Conservation (phyloP, 768 basidiomycete genomes). For the Cyclocybe cylindracea region DNA sequence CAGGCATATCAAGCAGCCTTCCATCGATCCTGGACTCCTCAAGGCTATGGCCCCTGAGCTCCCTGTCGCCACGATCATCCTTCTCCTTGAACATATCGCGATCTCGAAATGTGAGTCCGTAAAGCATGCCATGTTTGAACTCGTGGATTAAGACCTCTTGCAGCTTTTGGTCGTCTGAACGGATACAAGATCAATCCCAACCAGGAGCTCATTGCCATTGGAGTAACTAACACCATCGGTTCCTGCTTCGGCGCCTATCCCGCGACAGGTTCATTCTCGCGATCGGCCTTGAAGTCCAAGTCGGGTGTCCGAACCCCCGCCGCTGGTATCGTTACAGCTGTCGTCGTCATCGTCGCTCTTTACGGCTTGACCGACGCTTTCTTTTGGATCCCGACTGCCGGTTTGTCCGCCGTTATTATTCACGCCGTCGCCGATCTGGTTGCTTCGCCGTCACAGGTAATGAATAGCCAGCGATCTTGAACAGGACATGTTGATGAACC, state of each 20-base stretch:
- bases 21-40: conserved; percentile 48
- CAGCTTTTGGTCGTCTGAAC: conserved; percentile 93
- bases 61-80: conserved; percentile 84
- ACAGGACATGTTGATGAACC: background rate
- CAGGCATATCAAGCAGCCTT: conserved; percentile 53
- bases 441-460: conserved; percentile 69
- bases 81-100: conserved; percentile 94
- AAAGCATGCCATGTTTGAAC: background rate
- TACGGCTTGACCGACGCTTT: conserved; percentile 94
- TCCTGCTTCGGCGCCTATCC: conserved; percentile 92
- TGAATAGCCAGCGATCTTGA: background rate
- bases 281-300: conserved; percentile 95
- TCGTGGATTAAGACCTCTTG: background rate
- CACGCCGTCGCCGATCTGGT: conserved; percentile 90
- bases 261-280: conserved; percentile 97
- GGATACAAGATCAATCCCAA: conserved; percentile 93
- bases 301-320: conserved; percentile 96
- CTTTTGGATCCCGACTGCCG: conserved; percentile 84
- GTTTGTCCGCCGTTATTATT: conserved; percentile 92
- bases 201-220: conserved; percentile 95
- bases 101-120: conserved; percentile 82
- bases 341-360: conserved; percentile 90
- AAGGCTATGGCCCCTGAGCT: conserved; percentile 72
- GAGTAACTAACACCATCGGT: conserved; percentile 93
- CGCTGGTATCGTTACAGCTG: conserved; percentile 81